These are phyloP conservation scores for Boletus edulis DNA, from an alignment of 768 basidiomycete genomes.

Conservation along the genomic window DNA sequence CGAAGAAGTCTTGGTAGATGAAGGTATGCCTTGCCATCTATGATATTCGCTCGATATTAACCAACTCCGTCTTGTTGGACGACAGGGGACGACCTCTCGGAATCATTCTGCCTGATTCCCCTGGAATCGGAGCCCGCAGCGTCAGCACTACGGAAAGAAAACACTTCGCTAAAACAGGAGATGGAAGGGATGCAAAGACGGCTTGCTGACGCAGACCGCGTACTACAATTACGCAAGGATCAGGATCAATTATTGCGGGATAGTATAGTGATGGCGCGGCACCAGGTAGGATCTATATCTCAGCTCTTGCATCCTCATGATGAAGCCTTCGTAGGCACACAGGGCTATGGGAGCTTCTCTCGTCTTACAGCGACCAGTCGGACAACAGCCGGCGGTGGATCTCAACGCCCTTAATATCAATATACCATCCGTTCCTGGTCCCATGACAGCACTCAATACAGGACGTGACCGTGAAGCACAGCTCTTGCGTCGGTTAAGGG, in stretches of 20 bases:
- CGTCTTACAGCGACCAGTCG: conserved; percentile 45
- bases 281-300: conserved; percentile 48
- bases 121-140: conserved; percentile 53
- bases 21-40: conserved; percentile 45
- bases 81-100: conserved; percentile 66
- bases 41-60: not conserved
- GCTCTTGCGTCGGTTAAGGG: conserved; percentile 53
- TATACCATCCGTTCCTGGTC: conserved; percentile 44
- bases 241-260: conserved; percentile 79
- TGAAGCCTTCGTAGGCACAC: conserved; percentile 55
- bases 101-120: conserved; percentile 77
- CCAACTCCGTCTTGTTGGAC: conserved; percentile 2
- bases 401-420: conserved; percentile 58
- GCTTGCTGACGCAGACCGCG: conserved; percentile 58
- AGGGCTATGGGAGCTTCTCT: conserved; percentile 72
- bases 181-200: conserved; percentile 55
- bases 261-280: conserved; percentile 70
- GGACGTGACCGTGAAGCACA: conserved; percentile 57
- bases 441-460: conserved; percentile 49
- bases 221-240: conserved; percentile 68
- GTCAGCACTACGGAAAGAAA: conserved; percentile 61
- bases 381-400: conserved; percentile 42
- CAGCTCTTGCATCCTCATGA: conserved; percentile 2
- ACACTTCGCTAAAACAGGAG: conserved; percentile 58
- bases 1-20: conserved; percentile 59